phyloP scores from a whole-genome alignment of 352 stramenopile species.

The Phytophthora europaea region DNA sequence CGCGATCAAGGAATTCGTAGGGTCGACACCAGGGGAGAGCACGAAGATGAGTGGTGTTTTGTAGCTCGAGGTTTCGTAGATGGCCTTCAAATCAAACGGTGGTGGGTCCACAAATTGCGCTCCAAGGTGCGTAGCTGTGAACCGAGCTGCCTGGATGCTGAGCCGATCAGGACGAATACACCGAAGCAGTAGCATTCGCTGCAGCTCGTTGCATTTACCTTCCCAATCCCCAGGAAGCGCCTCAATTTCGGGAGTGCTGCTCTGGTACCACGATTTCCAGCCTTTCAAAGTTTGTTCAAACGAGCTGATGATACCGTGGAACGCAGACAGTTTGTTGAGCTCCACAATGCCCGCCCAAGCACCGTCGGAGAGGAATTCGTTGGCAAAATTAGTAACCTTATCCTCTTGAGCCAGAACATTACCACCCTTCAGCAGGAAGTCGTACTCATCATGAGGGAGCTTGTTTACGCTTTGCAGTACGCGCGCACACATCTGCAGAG shows the following conservation, averaged over 20 bases:
- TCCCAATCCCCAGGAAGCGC: constrained; percentile 94
- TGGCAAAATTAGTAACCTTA: constrained; percentile 84
- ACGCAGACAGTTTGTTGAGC: constrained; percentile 90
- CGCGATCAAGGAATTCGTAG: constrained; percentile 93
- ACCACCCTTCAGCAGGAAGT: constrained; percentile 95
- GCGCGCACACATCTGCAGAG: constrained; percentile 94
- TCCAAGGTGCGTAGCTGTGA: constrained; percentile 93
- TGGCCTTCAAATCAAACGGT: constrained; percentile 92
- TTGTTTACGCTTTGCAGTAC: constrained; percentile 94
- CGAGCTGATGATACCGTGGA: constrained; percentile 90
- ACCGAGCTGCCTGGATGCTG: constrained; percentile 92
- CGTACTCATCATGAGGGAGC: constrained; percentile 93
- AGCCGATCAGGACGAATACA: constrained; percentile 94
- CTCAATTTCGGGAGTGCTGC: constrained; percentile 91
- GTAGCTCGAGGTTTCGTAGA: constrained; percentile 90
- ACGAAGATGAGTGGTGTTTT: constrained; percentile 97
- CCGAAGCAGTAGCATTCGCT: constrained; percentile 94
- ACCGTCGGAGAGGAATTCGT: constrained; percentile 87
- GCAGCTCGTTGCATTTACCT: constrained; percentile 93
- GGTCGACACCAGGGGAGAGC: constrained; percentile 95
- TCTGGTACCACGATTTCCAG: constrained; percentile 90
- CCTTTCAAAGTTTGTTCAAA: constrained; percentile 91
- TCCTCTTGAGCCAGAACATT: constrained; percentile 72
- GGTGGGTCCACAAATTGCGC: constrained; percentile 94
- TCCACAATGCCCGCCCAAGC: constrained; percentile 94